A percentile compares a stretch with the other conserved stretches of the same genome.
Evolutionary conservation across 164 flowering plant species (phyloP).

Genomic region (Aristolochia contorta): DNA sequence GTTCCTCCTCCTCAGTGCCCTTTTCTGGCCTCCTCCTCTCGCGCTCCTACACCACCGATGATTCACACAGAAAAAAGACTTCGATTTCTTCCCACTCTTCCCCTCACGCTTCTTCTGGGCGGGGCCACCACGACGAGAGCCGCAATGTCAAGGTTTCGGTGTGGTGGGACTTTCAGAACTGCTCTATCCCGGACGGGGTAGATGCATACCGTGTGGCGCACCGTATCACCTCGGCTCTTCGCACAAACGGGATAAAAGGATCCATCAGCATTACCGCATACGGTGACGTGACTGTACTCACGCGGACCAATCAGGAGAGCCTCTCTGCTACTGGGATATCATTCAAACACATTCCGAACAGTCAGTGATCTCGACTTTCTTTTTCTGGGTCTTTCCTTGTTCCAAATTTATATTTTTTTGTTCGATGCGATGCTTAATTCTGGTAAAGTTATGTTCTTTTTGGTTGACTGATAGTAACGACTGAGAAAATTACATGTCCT

Average conservation of each 20-base stretch:
- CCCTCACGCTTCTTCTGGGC: conserved; percentile 7
- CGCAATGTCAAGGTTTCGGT: conserved; percentile 66
- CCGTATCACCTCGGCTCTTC: conserved; percentile 45
- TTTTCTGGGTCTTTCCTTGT: background rate
- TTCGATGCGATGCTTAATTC: background rate
- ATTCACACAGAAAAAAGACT: background rate
- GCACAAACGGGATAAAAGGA: conserved; percentile 75
- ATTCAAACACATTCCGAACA: conserved; percentile 57
- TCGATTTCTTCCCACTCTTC: background rate
- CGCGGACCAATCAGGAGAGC: conserved; percentile 55
- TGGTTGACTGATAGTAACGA: background rate
- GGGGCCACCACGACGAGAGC: conserved; percentile 23
- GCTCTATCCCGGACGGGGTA: conserved; percentile 39
- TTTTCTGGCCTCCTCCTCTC: background rate
- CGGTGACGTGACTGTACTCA: conserved; percentile 62
- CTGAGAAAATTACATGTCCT: background rate
- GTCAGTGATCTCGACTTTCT: conserved; percentile 18
- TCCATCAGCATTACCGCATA: conserved; percentile 73
- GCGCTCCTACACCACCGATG: background rate
- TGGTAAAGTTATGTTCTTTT: background rate
- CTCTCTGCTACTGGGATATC: conserved; percentile 61
- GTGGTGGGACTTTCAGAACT: conserved; percentile 98
- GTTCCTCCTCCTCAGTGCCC: conserved; percentile 1
- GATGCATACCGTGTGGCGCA: conserved; percentile 42
- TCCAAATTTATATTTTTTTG: background rate